Evolutionary conservation across 2,329 filamentous ascomycete species (phyloP).

Genomic region (Hyphodiscus sp.): DNA sequence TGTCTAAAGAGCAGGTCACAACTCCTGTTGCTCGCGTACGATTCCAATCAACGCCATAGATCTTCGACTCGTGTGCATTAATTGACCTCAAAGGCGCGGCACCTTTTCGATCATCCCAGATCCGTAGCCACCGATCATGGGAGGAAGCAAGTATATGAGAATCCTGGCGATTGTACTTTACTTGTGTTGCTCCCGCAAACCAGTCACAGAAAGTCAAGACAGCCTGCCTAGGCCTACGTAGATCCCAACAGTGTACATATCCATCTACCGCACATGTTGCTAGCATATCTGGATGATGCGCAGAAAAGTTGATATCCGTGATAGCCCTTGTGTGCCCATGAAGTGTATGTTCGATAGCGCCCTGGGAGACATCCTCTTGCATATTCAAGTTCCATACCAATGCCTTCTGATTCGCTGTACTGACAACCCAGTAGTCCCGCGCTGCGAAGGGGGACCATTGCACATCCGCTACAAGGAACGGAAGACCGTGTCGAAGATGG

Average conservation of each 20-base stretch:
- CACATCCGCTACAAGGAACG: conserved; percentile 94
- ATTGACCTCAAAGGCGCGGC: conserved; percentile 76
- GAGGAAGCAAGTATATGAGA: conserved; percentile 84
- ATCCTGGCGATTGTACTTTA: conserved; percentile 89
- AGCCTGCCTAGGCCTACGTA: conserved; percentile 66
- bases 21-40: conserved; percentile 65
- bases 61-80: conserved; percentile 83
- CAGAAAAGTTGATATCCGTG: conserved; percentile 94
- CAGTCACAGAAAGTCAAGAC: conserved; percentile 83
- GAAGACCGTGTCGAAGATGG: conserved; percentile 75
- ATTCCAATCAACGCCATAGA: conserved; percentile 95
- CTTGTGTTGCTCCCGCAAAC: conserved; percentile 88
- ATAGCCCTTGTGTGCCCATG: conserved; percentile 84
- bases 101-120: conserved; percentile 83
- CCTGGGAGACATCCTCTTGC: conserved; percentile 56
- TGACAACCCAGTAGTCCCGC: conserved; percentile 88
- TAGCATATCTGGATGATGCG: conserved; percentile 81
- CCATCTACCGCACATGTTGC: conserved; percentile 91
- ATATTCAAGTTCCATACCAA: conserved; percentile 88
- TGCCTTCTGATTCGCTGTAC: conserved; percentile 89
- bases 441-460: conserved; percentile 94
- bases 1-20: conserved; percentile 84
- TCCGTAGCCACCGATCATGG: conserved; percentile 78
- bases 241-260: conserved; percentile 88
- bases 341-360: conserved; percentile 77